Evolutionary conservation across 1,284 basidiomycete genomes (phyloP).

Genomic region (Rhodotorula sp.): DNA sequence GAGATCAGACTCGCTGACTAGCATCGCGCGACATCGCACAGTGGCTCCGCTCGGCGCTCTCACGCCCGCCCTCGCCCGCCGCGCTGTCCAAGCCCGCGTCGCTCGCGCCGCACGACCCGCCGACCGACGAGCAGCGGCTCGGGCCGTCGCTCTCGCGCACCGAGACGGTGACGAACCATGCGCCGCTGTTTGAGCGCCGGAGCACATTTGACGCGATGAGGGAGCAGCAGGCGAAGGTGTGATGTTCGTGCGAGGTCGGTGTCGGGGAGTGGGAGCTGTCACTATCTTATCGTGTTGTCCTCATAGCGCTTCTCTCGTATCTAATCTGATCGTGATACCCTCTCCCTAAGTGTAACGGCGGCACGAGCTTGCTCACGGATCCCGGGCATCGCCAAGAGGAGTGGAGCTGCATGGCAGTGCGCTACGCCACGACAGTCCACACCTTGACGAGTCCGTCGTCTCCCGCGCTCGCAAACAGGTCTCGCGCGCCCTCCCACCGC

Average conservation of each 20-base stretch:
- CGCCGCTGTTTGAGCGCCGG: constrained; percentile 28
- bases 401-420: background rate
- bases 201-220: constrained; percentile 9
- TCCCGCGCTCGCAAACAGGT: constrained; percentile 71
- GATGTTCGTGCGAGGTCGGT: background rate
- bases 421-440: constrained; percentile 56
- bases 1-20: too few species aligned
- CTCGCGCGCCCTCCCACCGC: constrained; percentile 56
- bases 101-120: constrained; percentile 3
- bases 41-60: constrained; percentile 35
- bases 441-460: constrained; percentile 74
- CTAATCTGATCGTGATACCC: background rate
- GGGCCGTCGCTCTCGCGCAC: constrained; percentile 11
- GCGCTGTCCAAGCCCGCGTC: background rate
- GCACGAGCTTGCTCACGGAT: too few species aligned
- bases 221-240: background rate
- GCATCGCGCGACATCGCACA: background rate
- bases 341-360: background rate
- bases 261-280: background rate
- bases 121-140: constrained; percentile 6
- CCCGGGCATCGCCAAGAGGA: too few species aligned
- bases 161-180: constrained; percentile 28
- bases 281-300: too few species aligned
- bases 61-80: constrained; percentile 31
- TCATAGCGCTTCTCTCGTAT: too few species aligned